Evolutionary conservation across 768 basidiomycete genomes (phyloP).

Genomic region (Phanerodontia chrysosporium): DNA sequence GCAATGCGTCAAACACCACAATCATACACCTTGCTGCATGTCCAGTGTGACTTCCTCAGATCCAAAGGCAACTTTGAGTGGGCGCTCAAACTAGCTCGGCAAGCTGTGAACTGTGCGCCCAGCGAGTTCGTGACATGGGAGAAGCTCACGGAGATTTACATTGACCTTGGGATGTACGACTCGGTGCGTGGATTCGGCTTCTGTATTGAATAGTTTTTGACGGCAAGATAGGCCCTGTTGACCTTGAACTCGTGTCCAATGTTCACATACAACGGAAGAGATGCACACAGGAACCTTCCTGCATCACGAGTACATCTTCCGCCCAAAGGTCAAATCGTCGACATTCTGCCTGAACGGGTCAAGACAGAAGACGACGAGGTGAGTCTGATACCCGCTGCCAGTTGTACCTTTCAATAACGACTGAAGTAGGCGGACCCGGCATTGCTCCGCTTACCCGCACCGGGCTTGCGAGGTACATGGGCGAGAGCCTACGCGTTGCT

Average conservation of each 20-base stretch:
- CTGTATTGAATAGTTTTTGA: neutral
- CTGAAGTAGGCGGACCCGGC: constrained; percentile 80
- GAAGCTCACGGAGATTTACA: constrained; percentile 92
- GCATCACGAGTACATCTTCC: constrained; percentile 83
- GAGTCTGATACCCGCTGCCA: constrained; percentile 6
- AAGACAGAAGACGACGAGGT: constrained; percentile 86
- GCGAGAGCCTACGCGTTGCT: constrained; percentile 90
- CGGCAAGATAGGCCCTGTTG: constrained; percentile 55
- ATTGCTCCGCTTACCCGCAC: constrained; percentile 90
- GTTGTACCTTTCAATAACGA: neutral
- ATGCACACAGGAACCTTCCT: constrained; percentile 80
- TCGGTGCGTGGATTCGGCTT: constrained; percentile 33
- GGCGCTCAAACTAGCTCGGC: constrained; percentile 87
- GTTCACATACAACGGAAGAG: constrained; percentile 98
- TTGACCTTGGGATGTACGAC: constrained; percentile 85
- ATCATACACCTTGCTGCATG: constrained; percentile 91
- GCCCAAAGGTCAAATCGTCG: constrained; percentile 77
- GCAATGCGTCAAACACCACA: constrained; percentile 86
- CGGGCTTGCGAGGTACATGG: constrained; percentile 93
- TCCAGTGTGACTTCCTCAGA: constrained; percentile 90
- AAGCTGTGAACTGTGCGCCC: constrained; percentile 97
- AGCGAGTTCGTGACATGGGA: constrained; percentile 99
- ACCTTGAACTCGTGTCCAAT: constrained; percentile 99
- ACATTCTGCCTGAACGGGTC: constrained; percentile 82
- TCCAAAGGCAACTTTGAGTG: constrained; percentile 81